These are phyloP conservation scores for Agrostemma githago DNA, from an alignment of 148 eudicot genomes.

Conservation along the genomic window DNA sequence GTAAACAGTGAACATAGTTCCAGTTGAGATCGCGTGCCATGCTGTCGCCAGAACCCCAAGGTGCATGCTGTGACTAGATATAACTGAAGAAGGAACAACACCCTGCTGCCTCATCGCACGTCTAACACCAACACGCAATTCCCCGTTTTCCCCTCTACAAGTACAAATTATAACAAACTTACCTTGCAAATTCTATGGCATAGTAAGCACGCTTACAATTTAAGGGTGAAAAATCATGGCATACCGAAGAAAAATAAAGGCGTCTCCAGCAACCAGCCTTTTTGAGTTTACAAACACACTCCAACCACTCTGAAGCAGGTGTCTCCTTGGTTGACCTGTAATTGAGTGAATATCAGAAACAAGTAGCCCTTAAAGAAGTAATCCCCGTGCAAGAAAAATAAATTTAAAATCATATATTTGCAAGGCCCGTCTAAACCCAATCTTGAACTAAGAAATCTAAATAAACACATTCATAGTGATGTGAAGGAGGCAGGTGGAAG, in stretches of 20 bases:
- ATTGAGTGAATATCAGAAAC: slow-evolving; percentile 6
- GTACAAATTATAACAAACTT: slow-evolving; percentile 2
- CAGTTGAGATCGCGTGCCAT: slow-evolving; percentile 86
- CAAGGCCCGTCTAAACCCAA: not conserved
- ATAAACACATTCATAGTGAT: not conserved
- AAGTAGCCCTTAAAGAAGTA: not conserved
- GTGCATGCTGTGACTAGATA: slow-evolving; percentile 99
- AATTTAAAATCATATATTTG: not conserved
- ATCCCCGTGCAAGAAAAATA: not conserved
- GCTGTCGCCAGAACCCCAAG: slow-evolving; percentile 97
- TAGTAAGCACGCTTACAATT: not conserved
- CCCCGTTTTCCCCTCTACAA: slow-evolving; percentile 89
- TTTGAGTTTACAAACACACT: slow-evolving; percentile 99
- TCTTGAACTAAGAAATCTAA: not conserved
- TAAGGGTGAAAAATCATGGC: not conserved
- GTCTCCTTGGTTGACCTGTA: slow-evolving; percentile 97
- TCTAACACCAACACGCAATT: slow-evolving; percentile 96
- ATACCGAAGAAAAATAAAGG: slow-evolving; percentile 94
- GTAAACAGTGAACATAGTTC: slow-evolving; percentile 81
- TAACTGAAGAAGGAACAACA: slow-evolving; percentile 83
- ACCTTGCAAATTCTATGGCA: not conserved
- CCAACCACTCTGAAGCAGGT: slow-evolving; percentile 98
- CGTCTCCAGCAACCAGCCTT: slow-evolving; percentile 98
- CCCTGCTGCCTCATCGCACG: slow-evolving; percentile 93
- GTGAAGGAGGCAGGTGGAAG: not conserved